These are phyloP conservation scores for Pythium insidiosum DNA, from an alignment of 352 stramenopile genomes.

Conservation along the genomic window DNA sequence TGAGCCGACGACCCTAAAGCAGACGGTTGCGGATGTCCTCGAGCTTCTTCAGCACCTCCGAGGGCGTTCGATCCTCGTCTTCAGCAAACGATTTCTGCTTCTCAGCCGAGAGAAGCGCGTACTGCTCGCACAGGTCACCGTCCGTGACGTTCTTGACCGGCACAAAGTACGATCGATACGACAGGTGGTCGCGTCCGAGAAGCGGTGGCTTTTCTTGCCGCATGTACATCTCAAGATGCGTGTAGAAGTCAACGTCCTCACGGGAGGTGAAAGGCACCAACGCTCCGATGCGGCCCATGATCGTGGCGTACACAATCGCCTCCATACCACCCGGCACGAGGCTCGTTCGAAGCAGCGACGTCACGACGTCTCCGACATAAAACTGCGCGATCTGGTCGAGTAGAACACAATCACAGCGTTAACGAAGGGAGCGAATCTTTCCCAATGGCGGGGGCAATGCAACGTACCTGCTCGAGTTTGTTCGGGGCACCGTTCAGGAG, in stretches of 20 bases:
- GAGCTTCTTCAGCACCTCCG: slow-evolving; percentile 98
- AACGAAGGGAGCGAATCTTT: not conserved
- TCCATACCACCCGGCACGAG: slow-evolving; percentile 95
- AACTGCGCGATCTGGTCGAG: slow-evolving; percentile 86
- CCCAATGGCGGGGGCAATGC: not conserved
- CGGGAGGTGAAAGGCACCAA: slow-evolving; percentile 96
- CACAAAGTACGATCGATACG: slow-evolving; percentile 97
- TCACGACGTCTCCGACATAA: slow-evolving; percentile 98
- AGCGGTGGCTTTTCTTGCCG: slow-evolving; percentile 88
- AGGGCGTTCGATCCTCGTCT: slow-evolving; percentile 92
- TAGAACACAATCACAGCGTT: not conserved
- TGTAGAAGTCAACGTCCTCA: slow-evolving; percentile 98
- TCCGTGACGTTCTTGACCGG: slow-evolving; percentile 98
- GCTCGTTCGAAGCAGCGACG: slow-evolving; percentile 91
- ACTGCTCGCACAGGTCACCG: slow-evolving; percentile 97
- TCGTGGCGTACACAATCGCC: slow-evolving; percentile 96
- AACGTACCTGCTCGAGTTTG: slow-evolving; percentile 91
- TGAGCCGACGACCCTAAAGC: slow-evolving; percentile 56
- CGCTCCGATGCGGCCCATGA: slow-evolving; percentile 94
- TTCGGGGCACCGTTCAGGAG: slow-evolving; percentile 91
- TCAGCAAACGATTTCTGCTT: slow-evolving; percentile 96
- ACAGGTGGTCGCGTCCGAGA: slow-evolving; percentile 94
- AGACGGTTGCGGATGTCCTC: slow-evolving; percentile 97
- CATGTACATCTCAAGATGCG: slow-evolving; percentile 96
- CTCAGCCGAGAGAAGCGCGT: slow-evolving; percentile 86